Conservation (phyloP, 208 protist species). For the Balamuthia mandrillaris region DNA sequence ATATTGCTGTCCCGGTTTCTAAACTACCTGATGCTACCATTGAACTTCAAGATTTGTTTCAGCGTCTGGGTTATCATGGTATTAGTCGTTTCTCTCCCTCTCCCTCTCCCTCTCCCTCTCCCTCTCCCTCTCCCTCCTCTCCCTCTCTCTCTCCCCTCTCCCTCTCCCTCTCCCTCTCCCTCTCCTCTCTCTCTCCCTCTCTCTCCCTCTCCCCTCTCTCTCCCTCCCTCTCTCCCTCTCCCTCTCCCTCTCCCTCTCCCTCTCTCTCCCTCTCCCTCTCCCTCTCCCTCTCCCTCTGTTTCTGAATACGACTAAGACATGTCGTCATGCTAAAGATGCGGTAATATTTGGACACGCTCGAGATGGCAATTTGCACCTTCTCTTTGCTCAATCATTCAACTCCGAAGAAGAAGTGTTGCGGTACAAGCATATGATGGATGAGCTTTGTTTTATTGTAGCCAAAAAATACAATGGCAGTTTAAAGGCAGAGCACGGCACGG, state of each 20-base stretch:
- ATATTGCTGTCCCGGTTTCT: too few species aligned
- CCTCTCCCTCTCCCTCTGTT: neutral
- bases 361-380: slow-evolving; percentile 62
- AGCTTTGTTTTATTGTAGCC: slow-evolving; percentile 51
- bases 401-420: slow-evolving; percentile 35
- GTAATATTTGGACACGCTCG: slow-evolving; percentile 61
- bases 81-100: too few species aligned
- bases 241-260: neutral
- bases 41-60: too few species aligned
- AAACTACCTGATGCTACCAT: too few species aligned
- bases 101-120: too few species aligned
- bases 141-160: neutral
- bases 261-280: neutral
- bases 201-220: neutral
- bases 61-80: too few species aligned
- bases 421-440: slow-evolving; percentile 57
- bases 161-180: neutral
- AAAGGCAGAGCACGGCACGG: slow-evolving; percentile 40
- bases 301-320: too few species aligned
- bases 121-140: too few species aligned
- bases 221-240: neutral
- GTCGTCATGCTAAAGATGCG: slow-evolving; percentile 50
- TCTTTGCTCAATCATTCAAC: slow-evolving; percentile 60
- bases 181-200: neutral
- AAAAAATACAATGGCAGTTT: slow-evolving; percentile 55